Base-by-base conservation (phyloP, 768 basidiomycete species). In the Hortiboletus flavorubellus region DNA sequence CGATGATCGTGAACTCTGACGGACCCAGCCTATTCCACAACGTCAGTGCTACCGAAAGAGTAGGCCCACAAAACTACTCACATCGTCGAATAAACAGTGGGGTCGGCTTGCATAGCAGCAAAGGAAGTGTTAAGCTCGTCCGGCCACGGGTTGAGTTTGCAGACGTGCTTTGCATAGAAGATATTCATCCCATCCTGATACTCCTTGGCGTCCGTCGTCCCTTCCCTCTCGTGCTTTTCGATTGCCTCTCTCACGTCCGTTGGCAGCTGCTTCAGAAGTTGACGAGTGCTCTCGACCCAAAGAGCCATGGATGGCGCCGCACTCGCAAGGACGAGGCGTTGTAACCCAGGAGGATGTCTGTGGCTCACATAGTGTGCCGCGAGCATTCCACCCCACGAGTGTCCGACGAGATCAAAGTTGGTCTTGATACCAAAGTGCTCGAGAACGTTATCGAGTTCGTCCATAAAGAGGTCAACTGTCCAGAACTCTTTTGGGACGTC, bases 331-430 rank as follows among this genome's bases (percentile, higher is more conserved):
- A 75, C 65, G 1, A 76, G 58, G 9, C 65, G 73, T 43, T 66
- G 71, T 11, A 81, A 55, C 0, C 77, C 77, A 0, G 49, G 23
- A 3, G 79, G 79, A n/a, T 75, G 69, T 12, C 69, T 67, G 15
- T 68, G 59, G 37, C 73, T 66, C 8, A 61, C 77, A 46, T 75
- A 79, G 38, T 78, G 73, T 6, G 69, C 58, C 0, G 70, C 80
- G 9, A 84, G 70, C 68, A 81, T 81, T 1, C 77, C 81, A 12
- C 83, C 84, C 82, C 82, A 83, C 5, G 80, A 82, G 46, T 84
- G 83, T 0, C 84, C 84, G 1, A 76, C 58, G 2, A 84, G 61
- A 58, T 77, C 72, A 62, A 76, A 84, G n/a, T 63, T 57, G 6
- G 65, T 59, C 9, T 63, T 41, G 54, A 83, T 74, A 0, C 68